phyloP scores from a whole-genome alignment of 176 grass and related monocot species.

The Aegilops longissima region DNA sequence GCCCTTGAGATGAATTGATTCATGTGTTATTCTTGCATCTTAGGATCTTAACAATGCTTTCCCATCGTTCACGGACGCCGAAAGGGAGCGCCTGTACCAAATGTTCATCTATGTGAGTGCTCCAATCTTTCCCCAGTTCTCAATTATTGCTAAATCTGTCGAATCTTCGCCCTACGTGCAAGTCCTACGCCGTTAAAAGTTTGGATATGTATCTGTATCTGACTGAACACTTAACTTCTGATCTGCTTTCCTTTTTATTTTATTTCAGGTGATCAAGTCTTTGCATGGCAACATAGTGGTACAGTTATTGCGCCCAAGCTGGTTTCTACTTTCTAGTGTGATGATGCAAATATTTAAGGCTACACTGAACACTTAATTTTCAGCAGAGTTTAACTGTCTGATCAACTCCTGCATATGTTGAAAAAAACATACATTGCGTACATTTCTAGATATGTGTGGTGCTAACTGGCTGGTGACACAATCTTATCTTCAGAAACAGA shows the following conservation, averaged over 20 bases:
- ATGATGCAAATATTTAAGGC: background rate
- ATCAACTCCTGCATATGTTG: background rate
- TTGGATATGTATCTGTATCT: background rate
- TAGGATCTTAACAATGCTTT: conserved; percentile 57
- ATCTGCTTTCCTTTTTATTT: background rate
- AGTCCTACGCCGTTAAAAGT: background rate
- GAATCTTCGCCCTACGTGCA: background rate
- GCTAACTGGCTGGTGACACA: background rate
- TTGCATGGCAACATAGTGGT: conserved; percentile 59
- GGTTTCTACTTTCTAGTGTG: background rate
- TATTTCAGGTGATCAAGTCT: conserved; percentile 55
- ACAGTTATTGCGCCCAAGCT: conserved; percentile 15
- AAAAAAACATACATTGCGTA: background rate
- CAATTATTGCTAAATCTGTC: background rate
- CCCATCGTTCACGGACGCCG: conserved; percentile 46
- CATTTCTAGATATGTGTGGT: conserved; percentile 7
- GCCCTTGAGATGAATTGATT: background rate
- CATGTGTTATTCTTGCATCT: conserved; percentile 1
- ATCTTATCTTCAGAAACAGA: background rate
- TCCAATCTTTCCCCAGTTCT: background rate
- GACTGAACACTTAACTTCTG: background rate
- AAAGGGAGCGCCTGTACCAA: conserved; percentile 52
- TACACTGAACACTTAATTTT: background rate
- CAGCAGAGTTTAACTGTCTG: background rate
- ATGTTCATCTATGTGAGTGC: conserved; percentile 52